phyloP scores from a whole-genome alignment of 2,329 filamentous ascomycete genomes.

The Beauveria australis region DNA sequence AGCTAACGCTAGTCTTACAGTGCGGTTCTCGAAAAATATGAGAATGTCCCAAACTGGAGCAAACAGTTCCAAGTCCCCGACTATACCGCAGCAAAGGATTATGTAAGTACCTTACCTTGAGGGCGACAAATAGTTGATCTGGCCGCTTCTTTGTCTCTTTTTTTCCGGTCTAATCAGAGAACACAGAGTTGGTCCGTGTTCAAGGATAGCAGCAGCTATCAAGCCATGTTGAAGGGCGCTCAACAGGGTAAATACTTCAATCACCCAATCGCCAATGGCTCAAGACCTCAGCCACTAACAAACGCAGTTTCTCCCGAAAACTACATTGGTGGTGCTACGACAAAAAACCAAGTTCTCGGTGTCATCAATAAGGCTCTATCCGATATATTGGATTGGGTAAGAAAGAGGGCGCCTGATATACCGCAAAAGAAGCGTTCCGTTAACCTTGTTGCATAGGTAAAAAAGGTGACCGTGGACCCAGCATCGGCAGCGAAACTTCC shows the following conservation, averaged over 20 bases:
- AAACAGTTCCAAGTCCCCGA: neutral
- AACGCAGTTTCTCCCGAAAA: neutral
- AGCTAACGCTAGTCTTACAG: neutral
- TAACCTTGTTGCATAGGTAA: neutral
- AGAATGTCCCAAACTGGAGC: neutral
- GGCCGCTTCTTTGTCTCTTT: neutral
- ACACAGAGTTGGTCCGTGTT: neutral
- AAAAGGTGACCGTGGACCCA: neutral
- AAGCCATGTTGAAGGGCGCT: neutral
- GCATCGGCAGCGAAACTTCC: neutral
- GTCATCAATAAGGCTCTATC: neutral
- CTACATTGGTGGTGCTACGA: neutral
- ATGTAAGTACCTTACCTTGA: neutral
- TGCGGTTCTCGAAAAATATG: neutral
- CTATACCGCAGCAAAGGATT: neutral
- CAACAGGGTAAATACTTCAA: neutral
- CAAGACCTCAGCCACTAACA: neutral
- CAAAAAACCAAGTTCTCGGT: neutral
- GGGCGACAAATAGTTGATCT: neutral
- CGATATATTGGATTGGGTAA: neutral
- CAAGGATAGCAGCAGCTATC: neutral
- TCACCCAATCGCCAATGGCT: neutral
- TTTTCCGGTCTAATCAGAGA: neutral
- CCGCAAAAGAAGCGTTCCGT: neutral
- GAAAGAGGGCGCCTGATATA: neutral